phyloP scores from a whole-genome alignment of 352 stramenopile genomes.

The Peronospora belbahrii region DNA sequence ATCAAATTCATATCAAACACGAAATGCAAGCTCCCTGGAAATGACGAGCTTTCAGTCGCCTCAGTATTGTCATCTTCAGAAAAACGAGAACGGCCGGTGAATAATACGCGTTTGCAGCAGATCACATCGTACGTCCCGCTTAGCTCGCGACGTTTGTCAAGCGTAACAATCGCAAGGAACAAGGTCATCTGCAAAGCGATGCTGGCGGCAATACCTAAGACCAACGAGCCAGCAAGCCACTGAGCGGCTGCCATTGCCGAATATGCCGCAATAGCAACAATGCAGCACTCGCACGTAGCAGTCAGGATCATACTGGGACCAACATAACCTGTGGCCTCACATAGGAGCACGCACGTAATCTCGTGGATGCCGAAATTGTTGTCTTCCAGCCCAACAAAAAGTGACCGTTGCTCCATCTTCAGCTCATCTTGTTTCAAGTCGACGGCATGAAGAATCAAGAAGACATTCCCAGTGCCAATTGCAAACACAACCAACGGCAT shows the following conservation, averaged over 20 bases:
- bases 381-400: constrained; percentile 45
- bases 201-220: constrained; percentile 39
- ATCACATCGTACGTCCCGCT: constrained; percentile 49
- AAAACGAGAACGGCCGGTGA: constrained; percentile 12
- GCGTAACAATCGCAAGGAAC: constrained; percentile 45
- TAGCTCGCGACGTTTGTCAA: constrained; percentile 67
- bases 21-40: constrained; percentile 22
- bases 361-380: constrained; percentile 41
- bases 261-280: constrained; percentile 48
- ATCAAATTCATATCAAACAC: constrained; percentile 26
- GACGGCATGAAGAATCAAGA: constrained; percentile 54
- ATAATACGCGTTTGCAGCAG: constrained; percentile 36
- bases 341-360: constrained; percentile 42
- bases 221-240: constrained; percentile 52
- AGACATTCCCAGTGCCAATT: constrained; percentile 69
- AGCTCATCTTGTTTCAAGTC: constrained; percentile 40
- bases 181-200: constrained; percentile 62
- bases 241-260: constrained; percentile 56
- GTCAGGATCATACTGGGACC: constrained; percentile 55
- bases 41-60: constrained; percentile 24
- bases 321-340: constrained; percentile 39
- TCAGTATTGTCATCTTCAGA: constrained; percentile 26
- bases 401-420: constrained; percentile 31
- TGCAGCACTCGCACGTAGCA: constrained; percentile 34
- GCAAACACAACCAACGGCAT: constrained; percentile 55